These are phyloP conservation scores for Knoxia roxburghii DNA, from an alignment of 257 asterid genomes.

Conservation along the genomic window DNA sequence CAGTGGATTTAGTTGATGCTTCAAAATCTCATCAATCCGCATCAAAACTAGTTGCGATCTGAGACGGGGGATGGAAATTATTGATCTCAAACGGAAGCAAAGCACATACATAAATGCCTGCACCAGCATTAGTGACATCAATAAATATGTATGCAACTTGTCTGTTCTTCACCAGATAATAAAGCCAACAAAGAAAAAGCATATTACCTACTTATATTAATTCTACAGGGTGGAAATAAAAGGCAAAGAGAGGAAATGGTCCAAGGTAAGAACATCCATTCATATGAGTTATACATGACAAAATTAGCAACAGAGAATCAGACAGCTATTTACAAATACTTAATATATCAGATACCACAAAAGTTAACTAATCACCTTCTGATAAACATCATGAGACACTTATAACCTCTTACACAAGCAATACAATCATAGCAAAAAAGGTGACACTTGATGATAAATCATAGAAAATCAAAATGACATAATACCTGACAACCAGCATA, in stretches of 20 bases:
- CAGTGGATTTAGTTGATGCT: constrained; percentile 59
- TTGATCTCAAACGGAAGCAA: constrained; percentile 81
- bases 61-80: constrained; percentile 52
- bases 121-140: constrained; percentile 18
- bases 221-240: not conserved
- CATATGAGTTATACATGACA: not conserved
- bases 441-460: not conserved
- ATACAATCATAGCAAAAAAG: not conserved
- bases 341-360: not conserved
- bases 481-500: constrained; percentile 93
- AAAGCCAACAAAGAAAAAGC: not conserved
- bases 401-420: not conserved
- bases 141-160: not conserved
- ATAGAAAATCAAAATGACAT: constrained; percentile 5
- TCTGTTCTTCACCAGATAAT: not conserved
- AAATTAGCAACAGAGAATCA: not conserved
- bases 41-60: constrained; percentile 47
- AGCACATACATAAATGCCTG: constrained; percentile 91
- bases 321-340: not conserved
- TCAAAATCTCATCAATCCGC: constrained; percentile 60
- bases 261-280: not conserved
- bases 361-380: not conserved
- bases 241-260: not conserved
- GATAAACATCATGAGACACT: not conserved
- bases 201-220: not conserved